These are phyloP conservation scores for Penicillium expansum DNA, from an alignment of 2,329 filamentous ascomycete genomes.

Conservation along the genomic window DNA sequence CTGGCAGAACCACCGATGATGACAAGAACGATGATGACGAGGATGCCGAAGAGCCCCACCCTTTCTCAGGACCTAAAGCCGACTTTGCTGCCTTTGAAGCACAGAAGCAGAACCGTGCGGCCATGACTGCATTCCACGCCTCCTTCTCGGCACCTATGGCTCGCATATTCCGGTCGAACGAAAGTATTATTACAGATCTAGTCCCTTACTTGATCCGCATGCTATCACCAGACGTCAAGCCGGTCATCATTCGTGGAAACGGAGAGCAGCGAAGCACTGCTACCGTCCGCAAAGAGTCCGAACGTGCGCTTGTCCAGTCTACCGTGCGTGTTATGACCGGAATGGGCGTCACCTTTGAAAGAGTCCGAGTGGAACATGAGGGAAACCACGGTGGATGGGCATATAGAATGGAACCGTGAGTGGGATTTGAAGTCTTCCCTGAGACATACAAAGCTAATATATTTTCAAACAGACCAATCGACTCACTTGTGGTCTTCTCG, in stretches of 20 bases:
- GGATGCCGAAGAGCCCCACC: constrained; percentile 55
- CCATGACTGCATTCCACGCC: constrained; percentile 70
- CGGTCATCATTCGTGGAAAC: constrained; percentile 75
- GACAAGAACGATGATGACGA: constrained; percentile 47
- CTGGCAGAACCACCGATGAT: constrained; percentile 48
- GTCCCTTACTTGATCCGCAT: constrained; percentile 81
- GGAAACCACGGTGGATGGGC: constrained; percentile 67
- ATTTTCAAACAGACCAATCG: constrained; percentile 56
- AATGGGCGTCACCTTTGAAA: constrained; percentile 76
- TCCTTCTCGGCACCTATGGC: constrained; percentile 69
- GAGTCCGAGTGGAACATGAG: constrained; percentile 72
- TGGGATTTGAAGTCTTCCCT: constrained; percentile 26
- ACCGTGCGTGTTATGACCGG: constrained; percentile 82
- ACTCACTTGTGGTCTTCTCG: constrained; percentile 68
- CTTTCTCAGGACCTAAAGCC: constrained; percentile 79
- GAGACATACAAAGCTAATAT: constrained; percentile 7
- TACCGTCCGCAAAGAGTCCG: constrained; percentile 81
- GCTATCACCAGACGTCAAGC: constrained; percentile 84
- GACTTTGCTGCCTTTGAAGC: constrained; percentile 79
- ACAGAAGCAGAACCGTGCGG: constrained; percentile 71
- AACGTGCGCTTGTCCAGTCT: constrained; percentile 75
- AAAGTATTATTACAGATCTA: constrained; percentile 76
- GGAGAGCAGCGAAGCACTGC: constrained; percentile 66
- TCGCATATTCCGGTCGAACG: constrained; percentile 74
- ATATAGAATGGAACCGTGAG: constrained; percentile 92